Conservation (phyloP, 1,139 yeast species). For the Pichia sp. region DNA sequence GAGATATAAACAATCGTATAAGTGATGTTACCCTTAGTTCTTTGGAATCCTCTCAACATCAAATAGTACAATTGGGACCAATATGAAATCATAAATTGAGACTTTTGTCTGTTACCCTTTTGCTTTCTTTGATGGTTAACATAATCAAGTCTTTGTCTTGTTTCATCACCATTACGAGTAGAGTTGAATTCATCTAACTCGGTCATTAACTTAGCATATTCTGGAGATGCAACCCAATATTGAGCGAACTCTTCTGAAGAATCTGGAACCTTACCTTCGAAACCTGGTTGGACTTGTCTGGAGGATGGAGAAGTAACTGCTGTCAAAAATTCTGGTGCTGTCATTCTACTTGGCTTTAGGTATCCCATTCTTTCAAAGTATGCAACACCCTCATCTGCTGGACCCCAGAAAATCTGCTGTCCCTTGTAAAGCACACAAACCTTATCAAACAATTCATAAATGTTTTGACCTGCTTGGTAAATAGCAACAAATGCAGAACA, state of each 20-base stretch:
- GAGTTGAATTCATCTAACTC: conserved; percentile 30
- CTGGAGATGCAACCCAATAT: conserved; percentile 42
- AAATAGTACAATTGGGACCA: conserved; percentile 41
- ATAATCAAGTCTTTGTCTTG: conserved; percentile 31
- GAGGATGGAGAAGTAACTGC: conserved; percentile 54
- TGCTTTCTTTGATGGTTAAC: conserved; percentile 34
- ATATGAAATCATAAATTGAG: conserved; percentile 41
- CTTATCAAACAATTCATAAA: conserved; percentile 68
- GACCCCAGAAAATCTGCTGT: conserved; percentile 69
- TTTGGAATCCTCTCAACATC: conserved; percentile 41
- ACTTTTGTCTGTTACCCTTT: conserved; percentile 30
- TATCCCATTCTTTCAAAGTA: conserved; percentile 64
- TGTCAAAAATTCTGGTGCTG: conserved; percentile 47
- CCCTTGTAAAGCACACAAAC: conserved; percentile 72
- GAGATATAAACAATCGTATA: conserved; percentile 41
- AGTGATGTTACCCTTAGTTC: conserved; percentile 30
- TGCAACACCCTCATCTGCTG: conserved; percentile 48
- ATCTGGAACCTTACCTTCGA: conserved; percentile 31
- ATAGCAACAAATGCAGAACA: conserved; percentile 66
- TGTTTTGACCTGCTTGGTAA: conserved; percentile 76
- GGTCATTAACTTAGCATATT: conserved; percentile 26
- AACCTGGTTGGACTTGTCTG: conserved; percentile 42
- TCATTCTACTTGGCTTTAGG: conserved; percentile 68
- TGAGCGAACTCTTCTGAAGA: conserved; percentile 41
- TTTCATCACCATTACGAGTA: conserved; percentile 26